Percentiles rank a stretch among this genome's conserved stretches.
These are phyloP conservation scores for Styphnolobium japonicum DNA, from an alignment of 306 rosid genomes.

Conservation along the genomic window DNA sequence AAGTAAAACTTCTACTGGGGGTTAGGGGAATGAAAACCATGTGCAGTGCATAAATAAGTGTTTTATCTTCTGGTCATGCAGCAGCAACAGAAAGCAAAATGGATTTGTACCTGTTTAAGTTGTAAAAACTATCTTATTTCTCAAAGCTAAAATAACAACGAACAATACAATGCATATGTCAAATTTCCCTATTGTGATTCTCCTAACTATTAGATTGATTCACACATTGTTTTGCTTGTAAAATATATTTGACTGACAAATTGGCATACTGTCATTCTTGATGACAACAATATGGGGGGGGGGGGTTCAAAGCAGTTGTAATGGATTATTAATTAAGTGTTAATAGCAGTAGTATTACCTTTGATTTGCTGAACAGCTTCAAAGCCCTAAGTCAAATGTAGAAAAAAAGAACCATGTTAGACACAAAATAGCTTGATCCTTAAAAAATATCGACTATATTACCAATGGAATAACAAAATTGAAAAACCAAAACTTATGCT, in stretches of 20 bases:
- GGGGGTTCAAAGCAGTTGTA: too few relatives aligned
- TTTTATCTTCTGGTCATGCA: neutral
- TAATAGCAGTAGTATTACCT: slow-evolving; percentile 36
- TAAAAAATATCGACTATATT: slow-evolving; percentile 1
- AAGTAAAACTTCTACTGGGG: slow-evolving; percentile 1
- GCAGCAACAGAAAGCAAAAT: neutral
- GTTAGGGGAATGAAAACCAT: slow-evolving; percentile 1
- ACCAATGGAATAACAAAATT: neutral
- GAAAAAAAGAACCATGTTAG: slow-evolving; percentile 9
- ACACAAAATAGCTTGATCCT: slow-evolving; percentile 5
- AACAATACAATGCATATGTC: neutral
- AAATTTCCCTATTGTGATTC: neutral
- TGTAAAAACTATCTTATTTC: neutral
- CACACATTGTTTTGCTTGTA: neutral
- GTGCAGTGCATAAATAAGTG: neutral
- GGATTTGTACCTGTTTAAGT: neutral
- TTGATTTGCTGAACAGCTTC: slow-evolving; percentile 39
- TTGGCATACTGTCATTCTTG: neutral
- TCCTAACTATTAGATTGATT: neutral
- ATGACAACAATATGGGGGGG: neutral
- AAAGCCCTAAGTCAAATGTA: slow-evolving; percentile 41
- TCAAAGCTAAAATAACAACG: too few relatives aligned
- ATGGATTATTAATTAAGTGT: neutral
- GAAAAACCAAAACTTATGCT: neutral
- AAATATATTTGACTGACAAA: neutral